Percentiles rank a stretch among this genome's conserved stretches.
phyloP scores from a whole-genome alignment of 208 protist species.

The Strigomonas culicis region DNA sequence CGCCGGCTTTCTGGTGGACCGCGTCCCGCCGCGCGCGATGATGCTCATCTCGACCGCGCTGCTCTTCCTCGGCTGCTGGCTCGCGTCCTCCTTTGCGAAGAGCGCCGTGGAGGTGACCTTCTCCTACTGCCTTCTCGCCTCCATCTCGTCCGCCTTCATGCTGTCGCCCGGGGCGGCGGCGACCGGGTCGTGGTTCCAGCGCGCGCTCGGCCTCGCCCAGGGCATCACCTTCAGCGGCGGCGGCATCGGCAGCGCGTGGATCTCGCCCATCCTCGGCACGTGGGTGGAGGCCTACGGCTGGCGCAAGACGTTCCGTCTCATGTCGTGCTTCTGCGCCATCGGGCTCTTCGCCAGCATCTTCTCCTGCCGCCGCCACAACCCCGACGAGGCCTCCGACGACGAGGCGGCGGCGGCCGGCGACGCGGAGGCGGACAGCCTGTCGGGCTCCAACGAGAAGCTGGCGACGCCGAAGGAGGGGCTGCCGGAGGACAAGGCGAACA shows the following conservation, averaged over 20 bases:
- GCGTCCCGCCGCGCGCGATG: constrained; percentile 65
- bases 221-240: constrained; percentile 79
- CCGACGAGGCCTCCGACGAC: background rate
- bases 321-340: constrained; percentile 73
- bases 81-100: constrained; percentile 53
- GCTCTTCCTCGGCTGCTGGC: constrained; percentile 58
- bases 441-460: background rate
- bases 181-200: constrained; percentile 68
- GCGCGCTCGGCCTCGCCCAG: constrained; percentile 51
- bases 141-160: constrained; percentile 71
- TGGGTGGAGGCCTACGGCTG: constrained; percentile 72
- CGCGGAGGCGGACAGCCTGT: background rate
- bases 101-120: constrained; percentile 59
- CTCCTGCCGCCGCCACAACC: constrained; percentile 40
- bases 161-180: constrained; percentile 68
- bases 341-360: constrained; percentile 63
- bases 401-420: background rate
- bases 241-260: constrained; percentile 67
- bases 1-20: constrained; percentile 69
- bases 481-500: background rate
- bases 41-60: constrained; percentile 52
- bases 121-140: constrained; percentile 70
- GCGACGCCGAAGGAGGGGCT: background rate
- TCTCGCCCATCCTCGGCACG: constrained; percentile 56
- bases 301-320: constrained; percentile 77